Evolutionary conservation across 192 early-diverging fungal genomes (phyloP), one percentile per base, ranked within the genome.

Genomic region (Diversispora epigaea): DNA sequence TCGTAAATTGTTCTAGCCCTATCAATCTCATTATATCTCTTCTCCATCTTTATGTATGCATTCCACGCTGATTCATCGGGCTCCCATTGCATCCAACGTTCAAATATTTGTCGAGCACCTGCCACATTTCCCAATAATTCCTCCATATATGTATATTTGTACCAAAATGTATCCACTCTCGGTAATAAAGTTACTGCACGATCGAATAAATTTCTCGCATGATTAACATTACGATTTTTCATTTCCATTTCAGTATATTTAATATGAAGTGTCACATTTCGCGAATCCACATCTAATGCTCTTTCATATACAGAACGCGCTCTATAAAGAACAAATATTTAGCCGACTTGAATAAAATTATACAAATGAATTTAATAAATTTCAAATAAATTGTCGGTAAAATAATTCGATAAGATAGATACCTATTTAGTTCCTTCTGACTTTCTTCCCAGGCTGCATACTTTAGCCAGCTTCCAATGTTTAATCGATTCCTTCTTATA

Each of bases 61-160:
- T 83, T 82, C 98, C 98, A 99, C 2, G 95, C 95, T 19, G 90
- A 91, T 71, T 94, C 93, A 43, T 89, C 83, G 17, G 97, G 96
- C 75, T 98, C 95, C 96, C 98, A 98, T 68, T 92, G 88, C 97
- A 99, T 98, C 98, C 98, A 99, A 50, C 98, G 88, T 68, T 97
- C 94, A 89, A 99, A 99, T 32, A 99, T 92, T 47, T 93, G 91
- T 10, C 98, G 87, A 1, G 92, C 92, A 6, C 94, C 93, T 11
- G 88, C 85, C 0, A 95, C 86, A 76, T 98, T 97, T 40, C 93
- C 95, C 79, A 99, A 78, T 78, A 92, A 83, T 79, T 99, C 98
- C 76, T 99, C 98, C 96, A 99, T 98, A 71, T 95, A 96, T 15
- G 94, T 91, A 82, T 98, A 99, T 72, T 96, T 96, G 88, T 93